These are phyloP conservation scores for Erodium moschatum DNA, from an alignment of 441 rosid species.

Conservation along the genomic window DNA sequence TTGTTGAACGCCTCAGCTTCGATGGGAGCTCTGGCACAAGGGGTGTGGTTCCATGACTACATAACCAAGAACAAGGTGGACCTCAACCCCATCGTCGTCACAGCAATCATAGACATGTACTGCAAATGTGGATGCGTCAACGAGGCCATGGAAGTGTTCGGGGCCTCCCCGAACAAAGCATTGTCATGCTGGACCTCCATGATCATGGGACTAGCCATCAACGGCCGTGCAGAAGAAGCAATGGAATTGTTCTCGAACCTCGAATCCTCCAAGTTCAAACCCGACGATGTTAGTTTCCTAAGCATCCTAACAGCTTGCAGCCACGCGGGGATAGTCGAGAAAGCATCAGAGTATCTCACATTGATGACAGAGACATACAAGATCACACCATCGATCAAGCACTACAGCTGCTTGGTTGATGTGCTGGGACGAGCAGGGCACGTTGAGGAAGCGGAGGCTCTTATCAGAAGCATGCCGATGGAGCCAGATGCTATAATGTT, in stretches of 20 bases:
- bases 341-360: slow-evolving; percentile 32
- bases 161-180: slow-evolving; percentile 26
- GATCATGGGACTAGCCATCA: slow-evolving; percentile 51
- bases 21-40: slow-evolving; percentile 57
- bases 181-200: slow-evolving; percentile 64
- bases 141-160: slow-evolving; percentile 43
- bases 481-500: slow-evolving; percentile 39
- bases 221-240: slow-evolving; percentile 40
- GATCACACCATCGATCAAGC: slow-evolving; percentile 54
- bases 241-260: slow-evolving; percentile 43
- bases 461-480: slow-evolving; percentile 36
- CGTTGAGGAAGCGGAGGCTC: slow-evolving; percentile 43
- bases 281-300: slow-evolving; percentile 43
- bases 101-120: slow-evolving; percentile 69
- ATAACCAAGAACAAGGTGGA: slow-evolving; percentile 34
- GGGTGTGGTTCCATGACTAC: slow-evolving; percentile 65
- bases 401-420: slow-evolving; percentile 51
- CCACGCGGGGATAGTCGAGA: slow-evolving; percentile 34
- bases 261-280: slow-evolving; percentile 35
- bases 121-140: slow-evolving; percentile 55
- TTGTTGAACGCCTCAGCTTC: slow-evolving; percentile 58
- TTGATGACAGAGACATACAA: slow-evolving; percentile 36
- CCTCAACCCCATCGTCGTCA: slow-evolving; percentile 47
- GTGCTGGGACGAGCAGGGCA: slow-evolving; percentile 43
- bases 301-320: slow-evolving; percentile 52